These are phyloP conservation scores for Botrytis sinoallii DNA, from an alignment of 2,329 filamentous ascomycete genomes.

Conservation along the genomic window DNA sequence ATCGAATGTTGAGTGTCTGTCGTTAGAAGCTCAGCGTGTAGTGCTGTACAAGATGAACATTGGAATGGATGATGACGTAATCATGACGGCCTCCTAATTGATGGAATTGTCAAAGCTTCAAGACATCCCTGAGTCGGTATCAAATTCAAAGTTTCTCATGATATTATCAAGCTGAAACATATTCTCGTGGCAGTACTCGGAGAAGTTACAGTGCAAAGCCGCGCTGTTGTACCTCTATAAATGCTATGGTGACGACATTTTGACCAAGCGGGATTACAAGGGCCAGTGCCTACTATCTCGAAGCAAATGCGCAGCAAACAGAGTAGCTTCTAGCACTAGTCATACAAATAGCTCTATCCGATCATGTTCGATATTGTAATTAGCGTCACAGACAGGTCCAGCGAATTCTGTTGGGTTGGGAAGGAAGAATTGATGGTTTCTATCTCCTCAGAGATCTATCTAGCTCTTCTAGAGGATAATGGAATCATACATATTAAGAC, in stretches of 20 bases:
- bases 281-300: not conserved
- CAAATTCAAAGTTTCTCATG: not conserved
- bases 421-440: not conserved
- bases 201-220: not conserved
- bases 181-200: not conserved
- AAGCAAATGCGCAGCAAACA: not conserved
- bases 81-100: not conserved
- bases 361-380: not conserved
- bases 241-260: not conserved
- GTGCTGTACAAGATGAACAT: not conserved
- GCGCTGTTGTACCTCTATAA: not conserved
- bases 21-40: not conserved
- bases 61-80: constrained; percentile 2
- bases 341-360: not conserved
- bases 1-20: not conserved
- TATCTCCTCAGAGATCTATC: not conserved
- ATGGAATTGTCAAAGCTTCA: not conserved
- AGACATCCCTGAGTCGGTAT: not conserved
- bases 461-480: not conserved
- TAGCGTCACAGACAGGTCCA: not conserved
- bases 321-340: not conserved
- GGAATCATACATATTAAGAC: not conserved
- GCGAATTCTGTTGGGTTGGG: not conserved
- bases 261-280: not conserved
- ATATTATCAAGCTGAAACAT: not conserved